Conservation (phyloP, 306 rosid genomes). For the Gastrolobium bilobum region DNA sequence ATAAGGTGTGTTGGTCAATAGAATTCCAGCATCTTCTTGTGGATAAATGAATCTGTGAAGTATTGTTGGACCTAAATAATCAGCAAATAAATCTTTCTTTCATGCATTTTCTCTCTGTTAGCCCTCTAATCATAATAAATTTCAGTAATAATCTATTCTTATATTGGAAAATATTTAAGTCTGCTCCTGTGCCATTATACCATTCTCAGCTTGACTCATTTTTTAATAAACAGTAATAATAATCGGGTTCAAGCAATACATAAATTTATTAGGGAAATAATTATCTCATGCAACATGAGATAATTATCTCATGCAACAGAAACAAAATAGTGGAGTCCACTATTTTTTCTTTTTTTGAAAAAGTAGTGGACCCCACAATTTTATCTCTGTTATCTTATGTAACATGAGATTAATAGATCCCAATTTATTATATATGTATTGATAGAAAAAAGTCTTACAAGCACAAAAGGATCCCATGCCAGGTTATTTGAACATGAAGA, state of each 20-base stretch:
- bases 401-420: too few species aligned
- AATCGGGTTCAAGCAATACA: not conserved
- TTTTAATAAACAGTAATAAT: not conserved
- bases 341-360: too few species aligned
- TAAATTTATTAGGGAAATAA: not conserved
- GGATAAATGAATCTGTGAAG: constrained; percentile 2
- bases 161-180: not conserved
- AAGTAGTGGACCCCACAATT: too few species aligned
- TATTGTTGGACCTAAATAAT: not conserved
- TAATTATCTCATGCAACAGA: too few species aligned
- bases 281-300: not conserved
- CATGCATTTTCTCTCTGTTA: not conserved
- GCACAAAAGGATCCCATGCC: constrained; percentile 95
- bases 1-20: not conserved
- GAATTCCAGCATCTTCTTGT: constrained; percentile 8
- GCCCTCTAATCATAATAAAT: constrained; percentile 10
- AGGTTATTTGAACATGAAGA: constrained; percentile 64
- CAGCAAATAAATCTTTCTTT: constrained; percentile 13
- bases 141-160: not conserved
- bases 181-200: not conserved
- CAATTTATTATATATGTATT: not conserved
- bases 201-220: constrained; percentile 11
- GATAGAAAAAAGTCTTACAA: constrained; percentile 64
- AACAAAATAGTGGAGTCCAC: too few species aligned
- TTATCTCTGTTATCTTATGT: too few species aligned